A percentile compares a stretch with the other conserved stretches of the same genome.
phyloP scores from a whole-genome alignment of 495 filamentous ascomycete species.

The Neurospora sp. region DNA sequence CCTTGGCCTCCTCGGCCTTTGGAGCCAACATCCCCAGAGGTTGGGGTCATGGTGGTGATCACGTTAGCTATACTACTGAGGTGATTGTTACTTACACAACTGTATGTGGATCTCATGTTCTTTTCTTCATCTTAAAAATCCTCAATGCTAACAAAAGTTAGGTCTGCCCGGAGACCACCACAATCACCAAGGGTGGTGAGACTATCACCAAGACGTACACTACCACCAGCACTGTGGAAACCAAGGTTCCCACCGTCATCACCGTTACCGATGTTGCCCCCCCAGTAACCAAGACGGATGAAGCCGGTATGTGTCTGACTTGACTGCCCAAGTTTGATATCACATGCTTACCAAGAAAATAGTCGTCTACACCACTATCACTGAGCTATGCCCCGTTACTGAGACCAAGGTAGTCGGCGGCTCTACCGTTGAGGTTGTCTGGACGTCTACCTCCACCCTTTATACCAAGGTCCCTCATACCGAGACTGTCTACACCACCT shows the following conservation, averaged over 20 bases:
- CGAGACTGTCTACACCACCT: slow-evolving; percentile 24
- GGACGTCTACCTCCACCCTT: slow-evolving; percentile 29
- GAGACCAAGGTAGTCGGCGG: slow-evolving; percentile 34
- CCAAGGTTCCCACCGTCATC: slow-evolving; percentile 16
- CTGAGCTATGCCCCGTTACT: slow-evolving; percentile 31
- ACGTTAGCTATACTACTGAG: slow-evolving; percentile 26
- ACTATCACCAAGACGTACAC: slow-evolving; percentile 37
- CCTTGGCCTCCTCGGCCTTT: slow-evolving; percentile 30
- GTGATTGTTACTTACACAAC: slow-evolving; percentile 33
- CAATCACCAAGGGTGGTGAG: slow-evolving; percentile 24
- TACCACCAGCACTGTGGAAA: slow-evolving; percentile 29
- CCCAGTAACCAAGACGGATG: slow-evolving; percentile 14
- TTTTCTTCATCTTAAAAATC: background rate
- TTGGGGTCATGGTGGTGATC: slow-evolving; percentile 16
- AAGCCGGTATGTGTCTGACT: slow-evolving; percentile 1
- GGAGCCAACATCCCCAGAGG: slow-evolving; percentile 17
- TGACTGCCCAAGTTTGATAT: background rate
- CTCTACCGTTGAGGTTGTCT: slow-evolving; percentile 29
- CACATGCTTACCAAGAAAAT: background rate
- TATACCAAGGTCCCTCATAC: slow-evolving; percentile 12
- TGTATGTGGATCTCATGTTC: background rate
- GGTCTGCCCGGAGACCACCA: slow-evolving; percentile 32
- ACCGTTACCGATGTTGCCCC: slow-evolving; percentile 13
- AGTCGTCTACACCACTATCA: slow-evolving; percentile 29
- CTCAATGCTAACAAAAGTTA: background rate